Conservation (phyloP, 2,329 filamentous ascomycete species). For the Trichoderma sp. region DNA sequence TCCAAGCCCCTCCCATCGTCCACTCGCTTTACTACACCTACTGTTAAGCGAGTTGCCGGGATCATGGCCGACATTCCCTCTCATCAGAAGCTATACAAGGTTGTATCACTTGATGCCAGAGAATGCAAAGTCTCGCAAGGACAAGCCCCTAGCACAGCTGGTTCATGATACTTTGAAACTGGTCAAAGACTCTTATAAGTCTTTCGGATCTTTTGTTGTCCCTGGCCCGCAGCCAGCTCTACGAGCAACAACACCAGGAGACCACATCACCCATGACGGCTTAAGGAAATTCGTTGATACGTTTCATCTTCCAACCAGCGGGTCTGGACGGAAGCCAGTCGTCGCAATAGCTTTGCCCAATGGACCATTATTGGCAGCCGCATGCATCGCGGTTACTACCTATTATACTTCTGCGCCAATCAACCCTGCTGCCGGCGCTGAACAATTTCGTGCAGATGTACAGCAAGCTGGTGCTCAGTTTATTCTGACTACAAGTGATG, state of each 20-base stretch:
- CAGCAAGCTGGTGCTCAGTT: constrained; percentile 44
- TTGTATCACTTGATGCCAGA: constrained; percentile 39
- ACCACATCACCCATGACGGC: constrained; percentile 33
- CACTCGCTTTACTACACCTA: constrained; percentile 28
- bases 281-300: constrained; percentile 33
- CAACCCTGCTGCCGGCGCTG: constrained; percentile 45
- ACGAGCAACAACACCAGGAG: constrained; percentile 25
- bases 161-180: constrained; percentile 24
- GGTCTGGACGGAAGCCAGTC: constrained; percentile 36
- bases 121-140: constrained; percentile 30
- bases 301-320: constrained; percentile 32
- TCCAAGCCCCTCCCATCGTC: constrained; percentile 23
- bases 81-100: constrained; percentile 35
- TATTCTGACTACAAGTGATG: constrained; percentile 44
- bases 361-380: constrained; percentile 50
- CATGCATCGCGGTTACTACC: constrained; percentile 47
- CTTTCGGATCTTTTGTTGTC: constrained; percentile 39
- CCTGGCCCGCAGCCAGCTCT: constrained; percentile 30
- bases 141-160: constrained; percentile 20
- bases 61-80: constrained; percentile 29
- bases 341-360: constrained; percentile 53
- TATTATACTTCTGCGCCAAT: constrained; percentile 53
- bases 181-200: constrained; percentile 34
- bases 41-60: constrained; percentile 28
- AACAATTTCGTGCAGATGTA: constrained; percentile 51